phyloP scores from a whole-genome alignment of 1,284 basidiomycete genomes.

The Ceratobasidium theobromae region DNA sequence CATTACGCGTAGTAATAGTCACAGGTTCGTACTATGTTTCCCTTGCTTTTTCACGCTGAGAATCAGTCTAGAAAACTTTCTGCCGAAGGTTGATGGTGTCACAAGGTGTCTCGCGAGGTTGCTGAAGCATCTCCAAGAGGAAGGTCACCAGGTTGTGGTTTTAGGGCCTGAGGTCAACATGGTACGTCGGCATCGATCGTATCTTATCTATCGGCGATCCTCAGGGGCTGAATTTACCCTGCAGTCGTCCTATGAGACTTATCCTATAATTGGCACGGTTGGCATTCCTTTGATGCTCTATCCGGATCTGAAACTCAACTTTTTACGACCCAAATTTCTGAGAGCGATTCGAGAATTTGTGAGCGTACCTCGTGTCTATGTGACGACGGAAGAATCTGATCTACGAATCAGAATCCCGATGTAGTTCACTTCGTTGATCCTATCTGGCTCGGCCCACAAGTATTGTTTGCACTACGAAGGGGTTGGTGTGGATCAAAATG shows the following conservation, averaged over 20 bases:
- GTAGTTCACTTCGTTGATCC: slow-evolving; percentile 55
- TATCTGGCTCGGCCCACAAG: slow-evolving; percentile 56
- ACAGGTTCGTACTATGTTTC: slow-evolving; percentile 8
- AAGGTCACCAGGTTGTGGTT: slow-evolving; percentile 56
- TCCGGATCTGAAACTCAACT: slow-evolving; percentile 58
- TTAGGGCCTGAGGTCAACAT: slow-evolving; percentile 55
- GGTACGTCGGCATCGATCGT: slow-evolving; percentile 37
- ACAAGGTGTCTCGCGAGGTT: slow-evolving; percentile 56
- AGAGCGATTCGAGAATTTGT: slow-evolving; percentile 47
- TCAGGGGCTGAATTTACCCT: not conserved
- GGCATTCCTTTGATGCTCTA: slow-evolving; percentile 56
- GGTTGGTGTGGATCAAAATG: slow-evolving; percentile 46
- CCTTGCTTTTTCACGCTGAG: not conserved
- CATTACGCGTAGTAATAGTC: slow-evolving; percentile 20
- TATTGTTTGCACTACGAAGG: slow-evolving; percentile 47
- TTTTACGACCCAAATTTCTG: slow-evolving; percentile 55
- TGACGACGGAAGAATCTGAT: too few species aligned
- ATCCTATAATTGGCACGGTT: slow-evolving; percentile 55
- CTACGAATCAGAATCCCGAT: slow-evolving; percentile 48
- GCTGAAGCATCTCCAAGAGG: slow-evolving; percentile 53
- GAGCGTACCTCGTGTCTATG: too few species aligned
- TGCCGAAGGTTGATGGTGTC: slow-evolving; percentile 51
- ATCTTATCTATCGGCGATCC: not conserved
- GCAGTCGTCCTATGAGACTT: slow-evolving; percentile 51
- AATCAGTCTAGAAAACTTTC: slow-evolving; percentile 31